These are phyloP conservation scores for Lasiodiplodia theobromae DNA, from an alignment of 2,329 filamentous ascomycete species.

Conservation along the genomic window DNA sequence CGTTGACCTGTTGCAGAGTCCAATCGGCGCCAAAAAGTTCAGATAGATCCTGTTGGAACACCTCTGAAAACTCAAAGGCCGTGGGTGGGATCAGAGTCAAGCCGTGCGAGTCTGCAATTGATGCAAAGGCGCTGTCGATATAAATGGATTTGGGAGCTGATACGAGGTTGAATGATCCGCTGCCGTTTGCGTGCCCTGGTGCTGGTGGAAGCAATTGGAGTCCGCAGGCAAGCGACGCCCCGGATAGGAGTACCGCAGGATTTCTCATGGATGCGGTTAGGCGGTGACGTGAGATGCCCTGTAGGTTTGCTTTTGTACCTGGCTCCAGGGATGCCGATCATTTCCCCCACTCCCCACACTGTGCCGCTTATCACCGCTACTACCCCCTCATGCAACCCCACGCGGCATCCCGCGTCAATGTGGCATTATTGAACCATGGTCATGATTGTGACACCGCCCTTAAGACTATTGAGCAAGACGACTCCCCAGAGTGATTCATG, in stretches of 20 bases:
- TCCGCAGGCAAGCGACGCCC: slow-evolving; percentile 36
- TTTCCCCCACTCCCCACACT: slow-evolving; percentile 1
- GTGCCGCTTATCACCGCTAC: slow-evolving; percentile 10
- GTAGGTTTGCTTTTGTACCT: slow-evolving; percentile 15
- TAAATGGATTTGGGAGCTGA: slow-evolving; percentile 47
- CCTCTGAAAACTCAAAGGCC: slow-evolving; percentile 57
- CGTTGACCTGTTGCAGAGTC: slow-evolving; percentile 50
- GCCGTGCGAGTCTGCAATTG: slow-evolving; percentile 52
- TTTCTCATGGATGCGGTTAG: neutral
- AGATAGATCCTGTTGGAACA: slow-evolving; percentile 55
- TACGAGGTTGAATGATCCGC: slow-evolving; percentile 37
- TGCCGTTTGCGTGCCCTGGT: slow-evolving; percentile 30
- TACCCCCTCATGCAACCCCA: slow-evolving; percentile 16
- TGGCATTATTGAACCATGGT: neutral
- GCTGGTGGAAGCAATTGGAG: slow-evolving; percentile 52
- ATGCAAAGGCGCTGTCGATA: slow-evolving; percentile 50
- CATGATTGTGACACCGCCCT: neutral
- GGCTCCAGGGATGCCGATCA: slow-evolving; percentile 16
- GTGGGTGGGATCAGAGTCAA: slow-evolving; percentile 61
- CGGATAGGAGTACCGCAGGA: neutral
- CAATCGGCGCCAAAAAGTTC: slow-evolving; percentile 51
- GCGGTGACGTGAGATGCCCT: neutral
- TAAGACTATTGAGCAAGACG: neutral
- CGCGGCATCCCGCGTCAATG: neutral
- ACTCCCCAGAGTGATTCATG: neutral